Evolutionary conservation across 352 stramenopile species (phyloP).

Genomic region (Phytophthora fragariaefolia): DNA sequence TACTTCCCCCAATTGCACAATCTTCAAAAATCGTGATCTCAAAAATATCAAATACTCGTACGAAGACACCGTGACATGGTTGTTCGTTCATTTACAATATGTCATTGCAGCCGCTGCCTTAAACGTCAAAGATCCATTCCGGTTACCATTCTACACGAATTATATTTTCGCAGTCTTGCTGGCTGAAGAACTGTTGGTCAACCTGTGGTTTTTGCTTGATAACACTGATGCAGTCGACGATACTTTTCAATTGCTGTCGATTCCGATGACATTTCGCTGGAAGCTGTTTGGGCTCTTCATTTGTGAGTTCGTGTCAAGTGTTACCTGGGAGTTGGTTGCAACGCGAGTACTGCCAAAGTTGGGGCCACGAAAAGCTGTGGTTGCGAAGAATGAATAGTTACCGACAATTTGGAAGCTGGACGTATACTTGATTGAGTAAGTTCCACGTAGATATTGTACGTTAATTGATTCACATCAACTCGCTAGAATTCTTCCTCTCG

Average conservation of each 20-base stretch:
- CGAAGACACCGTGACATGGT: constrained; percentile 54
- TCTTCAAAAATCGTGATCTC: constrained; percentile 35
- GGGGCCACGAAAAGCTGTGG: background rate
- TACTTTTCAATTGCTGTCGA: constrained; percentile 44
- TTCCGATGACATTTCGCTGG: constrained; percentile 40
- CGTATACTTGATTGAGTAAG: too few relatives aligned
- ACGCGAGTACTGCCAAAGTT: constrained; percentile 40
- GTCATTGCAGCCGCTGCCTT: constrained; percentile 48
- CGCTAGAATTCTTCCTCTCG: constrained; percentile 38
- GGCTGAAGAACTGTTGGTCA: constrained; percentile 23
- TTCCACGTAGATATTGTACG: constrained; percentile 3
- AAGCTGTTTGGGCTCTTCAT: constrained; percentile 47
- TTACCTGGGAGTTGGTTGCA: constrained; percentile 41
- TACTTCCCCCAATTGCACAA: constrained; percentile 25
- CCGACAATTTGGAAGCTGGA: too few relatives aligned
- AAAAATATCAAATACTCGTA: constrained; percentile 34
- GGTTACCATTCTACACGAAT: constrained; percentile 53
- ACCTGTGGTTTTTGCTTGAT: constrained; percentile 48
- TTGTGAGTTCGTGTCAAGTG: constrained; percentile 23
- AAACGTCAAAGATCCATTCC: constrained; percentile 59
- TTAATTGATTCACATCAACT: background rate
- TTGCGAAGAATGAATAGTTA: constrained; percentile 3
- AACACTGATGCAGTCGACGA: constrained; percentile 31
- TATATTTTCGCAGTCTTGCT: constrained; percentile 37
- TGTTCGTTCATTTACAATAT: constrained; percentile 59